phyloP scores from a whole-genome alignment of 179 eudicot species.

The Beta macrorhiza region DNA sequence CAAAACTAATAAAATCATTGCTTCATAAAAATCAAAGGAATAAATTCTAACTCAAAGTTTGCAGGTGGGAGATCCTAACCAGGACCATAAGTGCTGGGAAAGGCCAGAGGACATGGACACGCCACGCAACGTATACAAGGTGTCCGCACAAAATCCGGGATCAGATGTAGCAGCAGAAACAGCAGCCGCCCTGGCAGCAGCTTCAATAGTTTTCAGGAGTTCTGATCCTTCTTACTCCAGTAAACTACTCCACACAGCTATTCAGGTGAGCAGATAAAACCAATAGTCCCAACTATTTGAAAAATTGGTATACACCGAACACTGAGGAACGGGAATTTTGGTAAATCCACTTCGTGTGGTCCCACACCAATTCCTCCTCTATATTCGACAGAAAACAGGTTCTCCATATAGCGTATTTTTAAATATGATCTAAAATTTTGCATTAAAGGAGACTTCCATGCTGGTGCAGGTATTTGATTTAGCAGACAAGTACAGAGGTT shows the following conservation, averaged over 20 bases:
- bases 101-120: slow-evolving; percentile 98
- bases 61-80: slow-evolving; percentile 79
- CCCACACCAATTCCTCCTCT: no score
- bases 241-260: slow-evolving; percentile 56
- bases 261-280: slow-evolving; percentile 32
- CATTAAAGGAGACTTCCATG: not conserved
- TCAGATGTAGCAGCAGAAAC: slow-evolving; percentile 94
- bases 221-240: slow-evolving; percentile 76
- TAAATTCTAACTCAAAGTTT: not conserved
- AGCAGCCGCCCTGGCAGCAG: slow-evolving; percentile 84
- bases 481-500: slow-evolving; percentile 75
- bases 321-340: no score
- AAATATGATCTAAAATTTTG: no score
- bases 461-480: slow-evolving; percentile 64
- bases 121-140: slow-evolving; percentile 64
- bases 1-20: not conserved
- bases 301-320: no score
- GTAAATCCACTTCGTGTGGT: no score
- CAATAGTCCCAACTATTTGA: not conserved
- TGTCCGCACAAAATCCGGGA: slow-evolving; percentile 64
- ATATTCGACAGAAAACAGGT: no score
- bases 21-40: not conserved
- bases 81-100: slow-evolving; percentile 83
- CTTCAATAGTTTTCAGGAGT: slow-evolving; percentile 72
- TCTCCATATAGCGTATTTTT: no score